Percentiles rank a stretch among this genome's conserved stretches.
phyloP scores from a whole-genome alignment of 345 rosid genomes.

The Mercurialis annua region DNA sequence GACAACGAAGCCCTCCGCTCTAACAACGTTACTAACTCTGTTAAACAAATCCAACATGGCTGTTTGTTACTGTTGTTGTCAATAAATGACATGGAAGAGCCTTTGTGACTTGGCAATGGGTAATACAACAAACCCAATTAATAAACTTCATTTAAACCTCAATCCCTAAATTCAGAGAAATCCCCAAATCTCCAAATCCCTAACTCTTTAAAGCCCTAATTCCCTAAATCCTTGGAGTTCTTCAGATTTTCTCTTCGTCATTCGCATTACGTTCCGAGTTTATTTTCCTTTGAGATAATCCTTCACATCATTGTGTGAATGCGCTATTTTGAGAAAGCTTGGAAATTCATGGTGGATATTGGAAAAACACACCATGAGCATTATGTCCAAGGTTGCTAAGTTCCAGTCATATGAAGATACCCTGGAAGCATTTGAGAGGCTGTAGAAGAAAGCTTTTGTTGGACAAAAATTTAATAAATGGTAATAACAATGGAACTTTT shows the following conservation, averaged over 20 bases:
- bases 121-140: no score
- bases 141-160: no score
- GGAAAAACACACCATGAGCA: constrained; percentile 56
- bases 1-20: no score
- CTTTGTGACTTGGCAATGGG: no score
- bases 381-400: constrained; percentile 60
- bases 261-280: constrained; percentile 40
- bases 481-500: no score
- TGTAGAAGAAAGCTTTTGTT: constrained; percentile 58
- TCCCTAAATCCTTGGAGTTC: constrained; percentile 80
- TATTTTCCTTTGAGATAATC: constrained; percentile 72
- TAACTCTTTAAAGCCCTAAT: no score
- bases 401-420: constrained; percentile 70
- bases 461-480: constrained; percentile 50
- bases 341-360: constrained; percentile 66
- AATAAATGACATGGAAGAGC: no score
- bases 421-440: constrained; percentile 53
- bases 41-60: no score
- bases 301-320: constrained; percentile 75
- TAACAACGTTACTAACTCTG: no score
- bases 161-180: no score
- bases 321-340: constrained; percentile 84
- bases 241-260: constrained; percentile 45
- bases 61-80: no score
- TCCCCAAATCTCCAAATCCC: no score